Percentiles rank a stretch among this genome's conserved stretches.
Evolutionary conservation across 2,329 filamentous ascomycete species (phyloP).

Genomic region (Penicillium sp.): DNA sequence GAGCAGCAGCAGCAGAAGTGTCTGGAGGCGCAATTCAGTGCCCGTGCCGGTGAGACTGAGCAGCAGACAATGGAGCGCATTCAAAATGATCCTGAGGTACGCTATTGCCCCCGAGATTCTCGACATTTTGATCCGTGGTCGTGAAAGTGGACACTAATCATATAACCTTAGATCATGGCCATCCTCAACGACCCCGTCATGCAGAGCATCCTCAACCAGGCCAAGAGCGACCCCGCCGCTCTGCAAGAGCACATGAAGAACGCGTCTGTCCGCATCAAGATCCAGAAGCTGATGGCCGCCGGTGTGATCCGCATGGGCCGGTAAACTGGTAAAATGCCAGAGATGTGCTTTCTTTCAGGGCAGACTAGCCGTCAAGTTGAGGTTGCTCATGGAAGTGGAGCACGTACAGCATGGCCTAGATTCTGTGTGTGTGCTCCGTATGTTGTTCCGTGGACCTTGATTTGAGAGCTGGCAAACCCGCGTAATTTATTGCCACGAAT

Average conservation of each 20-base stretch:
- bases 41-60: constrained; percentile 92
- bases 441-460: neutral
- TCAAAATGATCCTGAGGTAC: constrained; percentile 85
- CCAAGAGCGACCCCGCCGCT: constrained; percentile 87
- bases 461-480: neutral
- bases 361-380: neutral
- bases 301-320: constrained; percentile 83
- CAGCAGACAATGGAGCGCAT: constrained; percentile 92
- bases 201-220: constrained; percentile 96
- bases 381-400: neutral
- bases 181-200: constrained; percentile 97
- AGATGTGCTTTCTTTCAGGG: neutral
- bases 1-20: constrained; percentile 94
- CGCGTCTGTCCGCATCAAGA: constrained; percentile 78
- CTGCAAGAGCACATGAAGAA: constrained; percentile 98
- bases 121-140: neutral
- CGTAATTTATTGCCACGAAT: constrained; percentile 21
- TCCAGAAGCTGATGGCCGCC: constrained; percentile 91
- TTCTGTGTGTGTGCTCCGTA: neutral
- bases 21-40: constrained; percentile 82
- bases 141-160: constrained; percentile 16
- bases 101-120: constrained; percentile 31
- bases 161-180: constrained; percentile 67
- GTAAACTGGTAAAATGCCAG: constrained; percentile 33
- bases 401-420: too few relatives aligned